Conservation (phyloP, 495 filamentous ascomycete genomes). For the Friedmanniomyces simplex region DNA sequence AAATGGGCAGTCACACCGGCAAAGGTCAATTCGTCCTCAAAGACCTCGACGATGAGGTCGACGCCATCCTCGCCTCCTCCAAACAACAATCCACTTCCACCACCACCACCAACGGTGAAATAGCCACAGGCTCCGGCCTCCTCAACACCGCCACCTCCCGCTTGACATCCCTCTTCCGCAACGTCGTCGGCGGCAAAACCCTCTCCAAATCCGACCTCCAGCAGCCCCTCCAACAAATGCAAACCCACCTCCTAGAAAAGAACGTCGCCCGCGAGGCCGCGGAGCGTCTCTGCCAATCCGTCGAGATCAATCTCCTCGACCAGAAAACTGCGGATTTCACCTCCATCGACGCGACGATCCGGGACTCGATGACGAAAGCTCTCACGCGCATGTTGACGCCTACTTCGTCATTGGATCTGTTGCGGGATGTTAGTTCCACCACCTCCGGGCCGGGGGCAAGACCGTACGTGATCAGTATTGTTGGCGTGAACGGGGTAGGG, state of each 20-base stretch:
- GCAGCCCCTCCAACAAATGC: slow-evolving; percentile 90
- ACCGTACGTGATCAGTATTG: slow-evolving; percentile 94
- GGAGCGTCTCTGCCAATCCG: slow-evolving; percentile 79
- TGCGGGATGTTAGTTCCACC: slow-evolving; percentile 80
- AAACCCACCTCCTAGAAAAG: slow-evolving; percentile 87
- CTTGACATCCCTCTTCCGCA: slow-evolving; percentile 79
- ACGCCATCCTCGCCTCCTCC: slow-evolving; percentile 66
- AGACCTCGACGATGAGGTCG: slow-evolving; percentile 87
- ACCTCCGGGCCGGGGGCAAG: slow-evolving; percentile 51
- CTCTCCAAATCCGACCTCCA: slow-evolving; percentile 78
- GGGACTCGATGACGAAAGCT: slow-evolving; percentile 76
- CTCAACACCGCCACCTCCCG: slow-evolving; percentile 67
- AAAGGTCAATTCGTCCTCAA: slow-evolving; percentile 91
- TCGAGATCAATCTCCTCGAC: slow-evolving; percentile 78
- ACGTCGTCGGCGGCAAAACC: slow-evolving; percentile 87
- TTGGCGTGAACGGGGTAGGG: slow-evolving; percentile 95
- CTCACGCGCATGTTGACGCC: slow-evolving; percentile 91
- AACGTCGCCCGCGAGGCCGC: slow-evolving; percentile 95
- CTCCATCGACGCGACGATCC: slow-evolving; percentile 69
- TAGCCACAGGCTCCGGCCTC: slow-evolving; percentile 39
- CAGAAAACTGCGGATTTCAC: slow-evolving; percentile 90
- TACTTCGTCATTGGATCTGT: slow-evolving; percentile 83
- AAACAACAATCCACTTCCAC: slow-evolving; percentile 36
- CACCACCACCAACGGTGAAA: background rate
- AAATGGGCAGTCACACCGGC: slow-evolving; percentile 72